A percentile compares a stretch with the other conserved stretches of the same genome.
Evolutionary conservation across 805 yeast genomes (phyloP).

Genomic region (Kodamaea leandrae): DNA sequence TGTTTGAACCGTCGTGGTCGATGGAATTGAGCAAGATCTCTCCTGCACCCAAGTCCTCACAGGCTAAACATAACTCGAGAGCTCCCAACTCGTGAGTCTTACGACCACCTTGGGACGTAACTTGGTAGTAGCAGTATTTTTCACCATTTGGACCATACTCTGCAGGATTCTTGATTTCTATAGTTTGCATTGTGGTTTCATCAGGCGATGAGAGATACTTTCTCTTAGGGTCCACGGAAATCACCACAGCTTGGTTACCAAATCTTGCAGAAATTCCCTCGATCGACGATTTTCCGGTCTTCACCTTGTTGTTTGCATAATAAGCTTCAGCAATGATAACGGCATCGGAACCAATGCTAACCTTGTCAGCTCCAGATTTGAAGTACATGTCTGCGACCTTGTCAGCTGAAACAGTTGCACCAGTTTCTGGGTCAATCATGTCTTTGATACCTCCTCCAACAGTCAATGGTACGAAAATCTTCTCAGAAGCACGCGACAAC

Average conservation of each 20-base stretch:
- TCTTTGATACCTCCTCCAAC: slow-evolving; percentile 98
- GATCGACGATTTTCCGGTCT: slow-evolving; percentile 80
- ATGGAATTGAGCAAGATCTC: slow-evolving; percentile 91
- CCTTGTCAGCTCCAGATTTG: slow-evolving; percentile 97
- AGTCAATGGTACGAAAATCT: slow-evolving; percentile 93
- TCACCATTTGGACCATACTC: slow-evolving; percentile 83
- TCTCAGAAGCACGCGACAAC: slow-evolving; percentile 73
- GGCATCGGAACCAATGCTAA: slow-evolving; percentile 97
- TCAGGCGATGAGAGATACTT: slow-evolving; percentile 65
- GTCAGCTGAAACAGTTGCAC: slow-evolving; percentile 74
- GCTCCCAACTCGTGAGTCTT: slow-evolving; percentile 86
- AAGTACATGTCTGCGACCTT: slow-evolving; percentile 91
- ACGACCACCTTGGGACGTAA: slow-evolving; percentile 96
- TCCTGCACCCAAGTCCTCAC: slow-evolving; percentile 94
- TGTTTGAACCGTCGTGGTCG: slow-evolving; percentile 94
- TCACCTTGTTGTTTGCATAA: slow-evolving; percentile 54
- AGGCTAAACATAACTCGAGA: slow-evolving; percentile 79
- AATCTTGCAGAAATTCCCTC: slow-evolving; percentile 90
- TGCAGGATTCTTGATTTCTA: slow-evolving; percentile 53
- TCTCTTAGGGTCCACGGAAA: slow-evolving; percentile 96
- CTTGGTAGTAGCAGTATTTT: slow-evolving; percentile 87
- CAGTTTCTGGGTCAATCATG: slow-evolving; percentile 75
- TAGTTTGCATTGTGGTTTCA: slow-evolving; percentile 59
- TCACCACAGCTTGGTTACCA: slow-evolving; percentile 97
- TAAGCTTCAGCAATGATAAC: slow-evolving; percentile 85